Evolutionary conservation across 768 basidiomycete species (phyloP).

Genomic region (Rhodocollybia butyracea): DNA sequence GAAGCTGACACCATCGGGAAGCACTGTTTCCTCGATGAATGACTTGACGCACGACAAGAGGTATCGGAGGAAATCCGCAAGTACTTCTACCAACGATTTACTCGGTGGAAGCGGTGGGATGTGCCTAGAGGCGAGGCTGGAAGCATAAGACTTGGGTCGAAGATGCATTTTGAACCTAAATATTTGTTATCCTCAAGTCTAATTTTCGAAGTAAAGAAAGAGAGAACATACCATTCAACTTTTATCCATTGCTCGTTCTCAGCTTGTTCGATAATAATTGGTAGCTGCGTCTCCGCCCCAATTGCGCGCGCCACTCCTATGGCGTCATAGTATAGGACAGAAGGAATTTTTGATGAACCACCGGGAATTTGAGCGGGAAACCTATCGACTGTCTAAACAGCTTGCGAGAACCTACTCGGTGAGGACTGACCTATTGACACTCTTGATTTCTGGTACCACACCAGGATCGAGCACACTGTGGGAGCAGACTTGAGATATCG

Average conservation of each 20-base stretch:
- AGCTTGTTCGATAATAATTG: conserved; percentile 34
- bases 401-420: not conserved
- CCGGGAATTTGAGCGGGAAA: conserved; percentile 44
- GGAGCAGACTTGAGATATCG: not conserved
- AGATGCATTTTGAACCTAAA: conserved; percentile 38
- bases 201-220: conserved; percentile 7
- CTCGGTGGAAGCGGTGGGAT: conserved; percentile 40
- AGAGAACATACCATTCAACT: conserved; percentile 37
- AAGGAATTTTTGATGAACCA: conserved; percentile 47
- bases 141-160: conserved; percentile 22
- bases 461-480: conserved; percentile 38
- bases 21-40: conserved; percentile 47
- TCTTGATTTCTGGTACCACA: conserved; percentile 26
- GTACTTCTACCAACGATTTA: conserved; percentile 39
- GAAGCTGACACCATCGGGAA: conserved; percentile 38
- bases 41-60: conserved; percentile 38
- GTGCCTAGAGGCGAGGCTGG: conserved; percentile 10
- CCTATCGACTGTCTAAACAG: conserved; percentile 20
- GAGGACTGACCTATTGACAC: conserved; percentile 8
- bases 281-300: conserved; percentile 40
- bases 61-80: conserved; percentile 51
- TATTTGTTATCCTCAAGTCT: not conserved
- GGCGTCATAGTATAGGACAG: conserved; percentile 43
- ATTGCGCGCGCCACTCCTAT: conserved; percentile 34
- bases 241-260: conserved; percentile 43